These are phyloP conservation scores for Dryas alaskensis DNA, from an alignment of 306 rosid species.

Conservation along the genomic window DNA sequence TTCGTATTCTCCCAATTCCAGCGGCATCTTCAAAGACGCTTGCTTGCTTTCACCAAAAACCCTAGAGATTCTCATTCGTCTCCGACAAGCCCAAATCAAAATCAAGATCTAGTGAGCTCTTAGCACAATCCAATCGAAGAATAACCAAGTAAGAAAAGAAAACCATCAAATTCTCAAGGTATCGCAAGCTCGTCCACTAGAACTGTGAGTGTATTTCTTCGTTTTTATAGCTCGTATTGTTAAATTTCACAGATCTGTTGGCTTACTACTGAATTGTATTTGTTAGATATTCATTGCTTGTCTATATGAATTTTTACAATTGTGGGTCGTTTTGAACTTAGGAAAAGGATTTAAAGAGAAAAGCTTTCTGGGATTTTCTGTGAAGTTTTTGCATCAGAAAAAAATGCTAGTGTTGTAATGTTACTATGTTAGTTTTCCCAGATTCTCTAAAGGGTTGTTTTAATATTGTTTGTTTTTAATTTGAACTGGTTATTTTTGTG, in stretches of 20 bases:
- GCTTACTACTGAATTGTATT: neutral
- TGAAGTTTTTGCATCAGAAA: neutral
- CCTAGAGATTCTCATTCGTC: slow-evolving; percentile 21
- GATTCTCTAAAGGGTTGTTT: neutral
- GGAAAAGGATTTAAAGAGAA: neutral
- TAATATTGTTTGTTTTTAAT: neutral
- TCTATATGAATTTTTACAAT: neutral
- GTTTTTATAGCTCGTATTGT: neutral
- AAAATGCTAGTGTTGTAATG: neutral
- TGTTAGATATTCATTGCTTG: neutral
- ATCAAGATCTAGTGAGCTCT: slow-evolving; percentile 8
- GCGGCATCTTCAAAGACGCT: slow-evolving; percentile 34
- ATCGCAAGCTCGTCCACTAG: neutral
- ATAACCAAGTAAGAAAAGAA: neutral
- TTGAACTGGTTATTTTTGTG: no score
- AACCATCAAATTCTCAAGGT: neutral
- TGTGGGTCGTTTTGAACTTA: neutral
- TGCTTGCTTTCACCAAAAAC: slow-evolving; percentile 19
- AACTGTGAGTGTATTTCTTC: slow-evolving; percentile 20
- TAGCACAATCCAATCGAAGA: neutral
- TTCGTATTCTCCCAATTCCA: slow-evolving; percentile 26
- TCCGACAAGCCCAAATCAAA: neutral
- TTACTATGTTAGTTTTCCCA: neutral
- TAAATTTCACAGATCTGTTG: slow-evolving; percentile 21
- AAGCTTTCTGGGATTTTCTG: neutral